Evolutionary conservation across 148 eudicot species (phyloP).

Genomic region (Amaranthus hypochondriacus): DNA sequence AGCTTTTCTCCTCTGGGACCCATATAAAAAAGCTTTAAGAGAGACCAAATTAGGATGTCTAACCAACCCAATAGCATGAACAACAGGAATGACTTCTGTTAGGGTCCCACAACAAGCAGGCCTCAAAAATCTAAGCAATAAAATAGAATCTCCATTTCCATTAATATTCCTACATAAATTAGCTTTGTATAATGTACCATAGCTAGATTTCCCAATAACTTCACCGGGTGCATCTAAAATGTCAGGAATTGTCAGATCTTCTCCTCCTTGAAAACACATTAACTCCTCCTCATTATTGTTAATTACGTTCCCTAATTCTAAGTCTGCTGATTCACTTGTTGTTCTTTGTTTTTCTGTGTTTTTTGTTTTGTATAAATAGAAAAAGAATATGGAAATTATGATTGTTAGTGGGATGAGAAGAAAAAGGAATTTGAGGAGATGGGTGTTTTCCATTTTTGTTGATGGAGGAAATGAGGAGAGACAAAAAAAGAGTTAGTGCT

Average conservation of each 20-base stretch:
- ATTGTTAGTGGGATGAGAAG: slow-evolving; percentile 24
- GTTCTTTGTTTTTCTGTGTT: background rate
- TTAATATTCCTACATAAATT: slow-evolving; percentile 28
- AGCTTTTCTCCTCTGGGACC: slow-evolving; percentile 91
- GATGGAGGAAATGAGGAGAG: background rate
- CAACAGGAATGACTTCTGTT: slow-evolving; percentile 42
- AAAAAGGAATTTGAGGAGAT: slow-evolving; percentile 15
- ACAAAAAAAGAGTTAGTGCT: slow-evolving; percentile 1
- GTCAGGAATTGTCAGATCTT: slow-evolving; percentile 61
- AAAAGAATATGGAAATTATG: slow-evolving; percentile 13
- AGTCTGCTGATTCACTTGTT: slow-evolving; percentile 12
- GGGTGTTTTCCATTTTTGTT: slow-evolving; percentile 17
- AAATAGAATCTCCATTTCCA: slow-evolving; percentile 16
- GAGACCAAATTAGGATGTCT: slow-evolving; percentile 83
- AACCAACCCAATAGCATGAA: slow-evolving; percentile 59
- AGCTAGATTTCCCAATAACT: slow-evolving; percentile 88
- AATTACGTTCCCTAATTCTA: slow-evolving; percentile 11
- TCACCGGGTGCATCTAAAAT: slow-evolving; percentile 98
- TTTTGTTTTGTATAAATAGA: slow-evolving; percentile 15
- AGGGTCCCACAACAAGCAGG: slow-evolving; percentile 64
- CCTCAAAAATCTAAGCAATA: slow-evolving; percentile 75
- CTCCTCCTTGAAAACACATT: slow-evolving; percentile 65
- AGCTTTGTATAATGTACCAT: slow-evolving; percentile 86
- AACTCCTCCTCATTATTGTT: slow-evolving; percentile 29
- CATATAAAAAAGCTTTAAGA: slow-evolving; percentile 62